Percentiles rank a stretch among this genome's conserved stretches.
These are phyloP conservation scores for Ambrosiella beaveri DNA, from an alignment of 2,329 filamentous ascomycete genomes.

Conservation along the genomic window DNA sequence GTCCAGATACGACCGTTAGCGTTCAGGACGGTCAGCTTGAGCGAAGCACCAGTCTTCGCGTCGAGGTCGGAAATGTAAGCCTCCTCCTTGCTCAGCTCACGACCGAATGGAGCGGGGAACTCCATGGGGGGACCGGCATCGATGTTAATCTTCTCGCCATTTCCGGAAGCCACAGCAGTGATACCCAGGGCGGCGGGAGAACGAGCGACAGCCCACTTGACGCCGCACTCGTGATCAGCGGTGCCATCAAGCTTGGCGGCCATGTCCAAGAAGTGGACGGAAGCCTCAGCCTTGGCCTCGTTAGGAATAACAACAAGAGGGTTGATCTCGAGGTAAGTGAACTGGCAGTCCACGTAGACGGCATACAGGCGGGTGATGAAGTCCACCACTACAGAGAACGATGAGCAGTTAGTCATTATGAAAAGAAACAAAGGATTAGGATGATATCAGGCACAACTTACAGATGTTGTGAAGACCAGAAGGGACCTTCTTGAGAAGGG, in stretches of 20 bases:
- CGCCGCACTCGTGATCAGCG: constrained; percentile 96
- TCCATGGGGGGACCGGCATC: constrained; percentile 97
- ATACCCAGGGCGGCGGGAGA: constrained; percentile 78
- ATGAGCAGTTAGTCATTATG: not conserved
- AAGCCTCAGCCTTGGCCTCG: constrained; percentile 73
- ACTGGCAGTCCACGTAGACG: constrained; percentile 98
- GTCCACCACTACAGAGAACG: constrained; percentile 50
- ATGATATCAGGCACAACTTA: constrained; percentile 3
- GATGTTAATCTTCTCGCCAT: constrained; percentile 66
- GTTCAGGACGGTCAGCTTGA: constrained; percentile 96
- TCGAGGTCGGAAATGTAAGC: constrained; percentile 98
- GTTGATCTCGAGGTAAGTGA: constrained; percentile 99
- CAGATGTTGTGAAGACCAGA: constrained; percentile 87
- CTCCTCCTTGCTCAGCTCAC: constrained; percentile 97
- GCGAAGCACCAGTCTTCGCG: constrained; percentile 95
- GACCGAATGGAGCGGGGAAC: constrained; percentile 96
- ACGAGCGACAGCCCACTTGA: constrained; percentile 95
- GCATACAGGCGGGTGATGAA: constrained; percentile 98
- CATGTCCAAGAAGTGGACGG: constrained; percentile 94
- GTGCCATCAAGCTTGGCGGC: constrained; percentile 98
- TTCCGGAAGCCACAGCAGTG: constrained; percentile 43
- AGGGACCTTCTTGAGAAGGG: constrained; percentile 83
- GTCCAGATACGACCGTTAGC: constrained; percentile 88
- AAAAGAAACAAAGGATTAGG: not conserved
- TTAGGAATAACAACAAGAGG: constrained; percentile 96